Evolutionary conservation across 257 asterid genomes (phyloP).

Genomic region (Scutellaria baicalensis): DNA sequence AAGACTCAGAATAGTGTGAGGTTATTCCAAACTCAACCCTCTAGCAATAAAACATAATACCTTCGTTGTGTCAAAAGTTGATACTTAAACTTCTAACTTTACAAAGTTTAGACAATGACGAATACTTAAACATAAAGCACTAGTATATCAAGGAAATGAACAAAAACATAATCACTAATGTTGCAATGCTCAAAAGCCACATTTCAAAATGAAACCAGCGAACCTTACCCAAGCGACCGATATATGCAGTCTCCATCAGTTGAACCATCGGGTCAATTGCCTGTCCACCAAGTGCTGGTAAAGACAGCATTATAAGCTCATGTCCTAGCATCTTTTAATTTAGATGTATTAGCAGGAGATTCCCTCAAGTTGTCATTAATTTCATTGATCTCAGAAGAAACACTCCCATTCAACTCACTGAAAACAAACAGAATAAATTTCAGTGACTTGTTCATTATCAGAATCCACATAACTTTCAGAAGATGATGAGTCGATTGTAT

Average conservation of each 20-base stretch:
- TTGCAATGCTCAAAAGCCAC: background rate
- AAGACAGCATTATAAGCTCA: slow-evolving; percentile 63
- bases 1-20: background rate
- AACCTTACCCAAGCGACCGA: slow-evolving; percentile 75
- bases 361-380: slow-evolving; percentile 21
- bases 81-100: background rate
- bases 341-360: slow-evolving; percentile 17
- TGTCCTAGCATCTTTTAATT: slow-evolving; percentile 34
- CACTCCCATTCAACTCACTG: slow-evolving; percentile 41
- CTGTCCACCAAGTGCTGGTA: slow-evolving; percentile 93
- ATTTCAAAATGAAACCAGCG: background rate
- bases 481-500: background rate
- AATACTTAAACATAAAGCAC: background rate
- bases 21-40: slow-evolving; percentile 2
- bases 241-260: slow-evolving; percentile 85
- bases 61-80: background rate
- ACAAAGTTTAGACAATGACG: background rate
- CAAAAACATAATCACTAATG: background rate
- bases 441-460: background rate
- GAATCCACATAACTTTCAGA: background rate
- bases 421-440: slow-evolving; percentile 13
- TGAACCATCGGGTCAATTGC: slow-evolving; percentile 75
- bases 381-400: slow-evolving; percentile 23
- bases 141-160: background rate
- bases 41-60: background rate